Evolutionary conservation across 371 early-diverging fungal species (phyloP).

Genomic region (Chytridiales sp.): DNA sequence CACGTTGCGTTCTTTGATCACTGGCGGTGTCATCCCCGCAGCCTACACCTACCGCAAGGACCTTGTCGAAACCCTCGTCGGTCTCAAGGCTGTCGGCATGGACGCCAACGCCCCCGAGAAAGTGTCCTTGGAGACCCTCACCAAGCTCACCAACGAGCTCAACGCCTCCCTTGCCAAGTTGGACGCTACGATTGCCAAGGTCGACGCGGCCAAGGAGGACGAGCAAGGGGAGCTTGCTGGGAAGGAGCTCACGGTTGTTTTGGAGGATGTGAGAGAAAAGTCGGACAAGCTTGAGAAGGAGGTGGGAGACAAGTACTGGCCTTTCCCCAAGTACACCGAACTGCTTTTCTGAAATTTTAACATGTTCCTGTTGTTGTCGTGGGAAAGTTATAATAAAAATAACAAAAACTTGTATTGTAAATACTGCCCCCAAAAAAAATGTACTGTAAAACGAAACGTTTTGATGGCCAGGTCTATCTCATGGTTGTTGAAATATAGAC

Average conservation of each 20-base stretch:
- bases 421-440: neutral
- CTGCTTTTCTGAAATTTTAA: conserved; percentile 63
- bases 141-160: conserved; percentile 61
- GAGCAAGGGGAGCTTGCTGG: conserved; percentile 65
- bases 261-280: conserved; percentile 69
- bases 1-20: conserved; percentile 80
- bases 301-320: conserved; percentile 89
- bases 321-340: conserved; percentile 95
- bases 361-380: neutral
- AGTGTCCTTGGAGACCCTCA: conserved; percentile 63
- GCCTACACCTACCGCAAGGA: conserved; percentile 84
- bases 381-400: no score
- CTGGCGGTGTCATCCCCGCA: conserved; percentile 84
- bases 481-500: no score
- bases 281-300: conserved; percentile 77
- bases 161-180: conserved; percentile 59
- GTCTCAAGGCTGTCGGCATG: conserved; percentile 60
- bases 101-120: conserved; percentile 67
- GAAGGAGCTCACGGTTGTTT: conserved; percentile 61
- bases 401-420: no score
- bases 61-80: conserved; percentile 72
- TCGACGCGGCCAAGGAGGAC: conserved; percentile 58
- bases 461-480: no score
- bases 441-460: no score
- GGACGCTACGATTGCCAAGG: conserved; percentile 56